Percentiles rank a stretch among this genome's conserved stretches.
Conservation (phyloP, 1,139 yeast species). For the Protomyces arabidopsidicola region DNA sequence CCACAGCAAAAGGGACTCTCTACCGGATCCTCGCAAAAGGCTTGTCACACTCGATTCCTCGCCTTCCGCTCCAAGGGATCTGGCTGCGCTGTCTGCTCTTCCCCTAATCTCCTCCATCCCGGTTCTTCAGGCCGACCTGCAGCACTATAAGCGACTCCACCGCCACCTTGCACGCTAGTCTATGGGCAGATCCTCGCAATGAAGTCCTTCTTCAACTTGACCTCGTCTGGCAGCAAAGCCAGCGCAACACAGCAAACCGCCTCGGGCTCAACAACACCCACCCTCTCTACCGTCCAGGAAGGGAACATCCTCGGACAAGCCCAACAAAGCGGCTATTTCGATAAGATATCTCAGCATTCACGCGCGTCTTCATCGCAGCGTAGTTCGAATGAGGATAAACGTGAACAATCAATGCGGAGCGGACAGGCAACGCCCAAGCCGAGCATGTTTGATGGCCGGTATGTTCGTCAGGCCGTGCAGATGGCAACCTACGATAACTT, state of each 20-base stretch:
- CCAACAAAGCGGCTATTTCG: neutral
- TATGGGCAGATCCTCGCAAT: neutral
- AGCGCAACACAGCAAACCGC: constrained; percentile 1
- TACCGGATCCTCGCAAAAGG: too few relatives aligned
- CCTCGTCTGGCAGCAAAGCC: neutral
- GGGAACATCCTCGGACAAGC: neutral
- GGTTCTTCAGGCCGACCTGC: too few relatives aligned
- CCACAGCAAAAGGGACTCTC: too few relatives aligned
- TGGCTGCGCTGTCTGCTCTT: too few relatives aligned
- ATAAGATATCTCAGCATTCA: neutral
- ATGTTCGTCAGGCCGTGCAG: neutral
- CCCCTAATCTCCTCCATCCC: too few relatives aligned
- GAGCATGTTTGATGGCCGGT: constrained; percentile 25
- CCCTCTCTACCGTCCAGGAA: neutral
- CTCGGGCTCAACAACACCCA: neutral
- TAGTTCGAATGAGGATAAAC: constrained; percentile 18
- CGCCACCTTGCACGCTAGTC: neutral
- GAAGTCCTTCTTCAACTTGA: constrained; percentile 1
- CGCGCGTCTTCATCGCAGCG: neutral
- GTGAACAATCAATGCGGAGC: constrained; percentile 5
- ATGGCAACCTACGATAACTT: neutral
- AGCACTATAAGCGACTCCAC: too few relatives aligned
- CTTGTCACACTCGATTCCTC: too few relatives aligned
- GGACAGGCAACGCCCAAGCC: constrained; percentile 14
- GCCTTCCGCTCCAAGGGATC: too few relatives aligned